Evolutionary conservation across 306 rosid species (phyloP).

Genomic region (Trifolium subterraneum): DNA sequence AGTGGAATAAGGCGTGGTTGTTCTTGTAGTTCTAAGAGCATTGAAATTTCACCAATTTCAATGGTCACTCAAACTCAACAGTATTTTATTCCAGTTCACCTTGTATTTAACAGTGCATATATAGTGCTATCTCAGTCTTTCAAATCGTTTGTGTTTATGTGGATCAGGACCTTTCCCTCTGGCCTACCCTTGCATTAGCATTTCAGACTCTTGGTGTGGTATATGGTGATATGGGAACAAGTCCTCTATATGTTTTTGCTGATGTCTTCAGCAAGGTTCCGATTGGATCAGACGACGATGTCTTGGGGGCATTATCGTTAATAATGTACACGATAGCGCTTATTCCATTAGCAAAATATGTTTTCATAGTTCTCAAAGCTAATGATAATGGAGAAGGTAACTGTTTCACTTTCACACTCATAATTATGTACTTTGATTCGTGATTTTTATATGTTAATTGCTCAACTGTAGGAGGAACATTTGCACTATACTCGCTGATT

Average conservation of each 20-base stretch:
- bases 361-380: conserved; percentile 94
- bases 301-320: conserved; percentile 93
- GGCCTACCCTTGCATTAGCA: conserved; percentile 73
- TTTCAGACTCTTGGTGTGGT: conserved; percentile 98
- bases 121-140: conserved; percentile 22
- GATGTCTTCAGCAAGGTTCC: conserved; percentile 91
- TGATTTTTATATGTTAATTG: conserved; percentile 26
- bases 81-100: conserved; percentile 11
- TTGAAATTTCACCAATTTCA: conserved; percentile 6
- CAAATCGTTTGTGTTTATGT: conserved; percentile 39
- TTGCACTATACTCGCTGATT: conserved; percentile 94
- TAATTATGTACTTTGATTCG: conserved; percentile 25
- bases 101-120: conserved; percentile 5
- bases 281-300: conserved; percentile 69
- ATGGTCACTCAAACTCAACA: conserved; percentile 4
- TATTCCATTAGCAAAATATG: conserved; percentile 87
- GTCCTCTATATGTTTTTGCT: conserved; percentile 90
- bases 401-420: conserved; percentile 25
- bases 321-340: conserved; percentile 92
- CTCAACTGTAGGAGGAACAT: conserved; percentile 86
- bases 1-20: background rate
- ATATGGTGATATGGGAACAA: conserved; percentile 96
- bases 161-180: conserved; percentile 68
- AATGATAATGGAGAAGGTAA: conserved; percentile 97
- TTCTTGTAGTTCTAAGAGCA: background rate